Base-by-base conservation (phyloP, 176 grass and related monocot species). In the Rhynchospora pubera region DNA sequence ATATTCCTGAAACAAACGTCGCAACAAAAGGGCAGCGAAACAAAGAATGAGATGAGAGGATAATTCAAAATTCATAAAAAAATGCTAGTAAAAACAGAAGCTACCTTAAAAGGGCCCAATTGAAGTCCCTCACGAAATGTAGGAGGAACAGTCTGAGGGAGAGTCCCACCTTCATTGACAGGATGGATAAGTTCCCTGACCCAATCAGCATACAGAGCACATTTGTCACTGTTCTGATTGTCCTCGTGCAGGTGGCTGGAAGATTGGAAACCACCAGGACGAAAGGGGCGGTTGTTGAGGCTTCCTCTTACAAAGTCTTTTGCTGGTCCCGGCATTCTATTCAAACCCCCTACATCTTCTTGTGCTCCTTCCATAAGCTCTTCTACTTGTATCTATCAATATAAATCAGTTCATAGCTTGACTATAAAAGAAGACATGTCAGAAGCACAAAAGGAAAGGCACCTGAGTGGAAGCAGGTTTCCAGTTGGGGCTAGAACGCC, bases 261-360 rank as follows among this genome's bases (percentile, higher is more conserved):
- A 22, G 83, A 85, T 42, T 59, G 78, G 57, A 93, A 63, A 78
- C 95, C 95, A 1, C 95, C 95, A 0, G 95, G 92, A 4, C 87
- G 86, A 84, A 98, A 94, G 0, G 95, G 95, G 4, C 92, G 91
- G 57, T 80, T 94, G 50, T 98, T 98, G 32, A 92, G 79, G 67
- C 90, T 94, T 43, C 95, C 94, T 79, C 95, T 89, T 30, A 98
- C 92, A 65, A 92, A 94, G 30, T 98, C 95, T 84, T 91, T 98
- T 2, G 90, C 90, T 0, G 85, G 87, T 46, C 95, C 95, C 56
- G 92, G 92, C 88, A 94, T 89, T 56, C 88, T 92, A 3, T 81
- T 81, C 72, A 88, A 52, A 14, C 84, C 56, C 57, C 57, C 75
- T 72, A 81, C n/a, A 85, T 91, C 64, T 28, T 86, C 13, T 53